These are phyloP conservation scores for Chalciporus piperatoides DNA, from an alignment of 1,284 basidiomycete genomes.

Conservation along the genomic window DNA sequence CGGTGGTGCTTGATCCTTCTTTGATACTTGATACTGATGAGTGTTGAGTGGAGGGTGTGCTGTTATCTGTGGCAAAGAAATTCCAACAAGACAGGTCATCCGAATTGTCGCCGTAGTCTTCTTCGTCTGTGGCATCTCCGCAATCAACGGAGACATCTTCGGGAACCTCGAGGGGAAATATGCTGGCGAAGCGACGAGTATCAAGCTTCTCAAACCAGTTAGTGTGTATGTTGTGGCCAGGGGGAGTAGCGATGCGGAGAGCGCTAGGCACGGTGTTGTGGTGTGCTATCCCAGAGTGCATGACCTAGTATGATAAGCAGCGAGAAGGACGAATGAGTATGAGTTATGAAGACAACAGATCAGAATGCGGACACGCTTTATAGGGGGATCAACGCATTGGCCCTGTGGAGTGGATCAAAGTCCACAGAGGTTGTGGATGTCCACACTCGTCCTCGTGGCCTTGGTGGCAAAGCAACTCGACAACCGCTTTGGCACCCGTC, in stretches of 20 bases:
- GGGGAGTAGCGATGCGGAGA: background rate
- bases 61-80: conserved; percentile 8
- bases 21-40: conserved; percentile 2
- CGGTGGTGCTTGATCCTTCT: conserved; percentile 25
- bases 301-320: conserved; percentile 1
- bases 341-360: background rate
- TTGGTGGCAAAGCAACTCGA: conserved; percentile 12
- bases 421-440: conserved; percentile 24
- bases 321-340: conserved; percentile 7
- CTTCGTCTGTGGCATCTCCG: conserved; percentile 7
- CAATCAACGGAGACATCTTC: conserved; percentile 5
- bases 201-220: conserved; percentile 11
- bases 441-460: conserved; percentile 20
- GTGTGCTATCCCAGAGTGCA: conserved; percentile 14
- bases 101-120: conserved; percentile 9
- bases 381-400: conserved; percentile 27
- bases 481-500: conserved; percentile 3
- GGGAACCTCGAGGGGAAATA: conserved; percentile 17
- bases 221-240: conserved; percentile 2
- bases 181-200: conserved; percentile 28
- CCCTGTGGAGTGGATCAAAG: conserved; percentile 16
- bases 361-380: conserved; percentile 12
- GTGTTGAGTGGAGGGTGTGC: background rate
- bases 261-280: conserved; percentile 4
- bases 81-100: conserved; percentile 16